Percentiles rank a stretch among this genome's conserved stretches.
Conservation (phyloP, 1,139 yeast species). For the Hemisphaericaspora xylanilytica region DNA sequence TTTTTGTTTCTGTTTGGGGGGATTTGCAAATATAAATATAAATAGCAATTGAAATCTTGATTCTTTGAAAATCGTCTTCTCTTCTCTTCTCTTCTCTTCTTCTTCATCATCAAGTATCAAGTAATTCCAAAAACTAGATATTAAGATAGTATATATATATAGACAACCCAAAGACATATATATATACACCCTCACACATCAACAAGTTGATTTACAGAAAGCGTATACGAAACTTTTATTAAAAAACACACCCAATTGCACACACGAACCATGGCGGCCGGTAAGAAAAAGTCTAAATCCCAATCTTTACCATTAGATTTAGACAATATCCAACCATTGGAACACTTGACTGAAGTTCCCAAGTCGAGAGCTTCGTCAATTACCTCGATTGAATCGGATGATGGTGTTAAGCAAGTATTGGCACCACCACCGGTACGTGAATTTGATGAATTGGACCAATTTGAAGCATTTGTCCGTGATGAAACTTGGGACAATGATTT, state of each 20-base stretch:
- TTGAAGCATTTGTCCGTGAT: conserved; percentile 64
- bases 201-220: conserved; percentile 6
- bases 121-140: conserved; percentile 2
- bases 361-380: conserved; percentile 32
- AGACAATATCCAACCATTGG: conserved; percentile 39
- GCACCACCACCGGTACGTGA: conserved; percentile 44
- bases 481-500: conserved; percentile 77
- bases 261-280: conserved; percentile 15
- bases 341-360: conserved; percentile 41
- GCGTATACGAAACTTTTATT: not conserved
- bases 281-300: conserved; percentile 15
- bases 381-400: conserved; percentile 34
- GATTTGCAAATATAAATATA: too few relatives aligned
- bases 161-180: not conserved
- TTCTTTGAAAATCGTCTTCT: too few relatives aligned
- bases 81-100: not conserved
- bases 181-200: not conserved
- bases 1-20: too few relatives aligned
- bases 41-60: not conserved
- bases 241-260: too few relatives aligned
- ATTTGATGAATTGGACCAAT: conserved; percentile 63
- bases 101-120: conserved; percentile 1
- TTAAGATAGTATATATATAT: conserved; percentile 3
- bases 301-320: conserved; percentile 26
- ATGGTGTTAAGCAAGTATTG: conserved; percentile 29